phyloP scores from a whole-genome alignment of 2,329 filamentous ascomycete species.

The Parafenestella ontariensis region DNA sequence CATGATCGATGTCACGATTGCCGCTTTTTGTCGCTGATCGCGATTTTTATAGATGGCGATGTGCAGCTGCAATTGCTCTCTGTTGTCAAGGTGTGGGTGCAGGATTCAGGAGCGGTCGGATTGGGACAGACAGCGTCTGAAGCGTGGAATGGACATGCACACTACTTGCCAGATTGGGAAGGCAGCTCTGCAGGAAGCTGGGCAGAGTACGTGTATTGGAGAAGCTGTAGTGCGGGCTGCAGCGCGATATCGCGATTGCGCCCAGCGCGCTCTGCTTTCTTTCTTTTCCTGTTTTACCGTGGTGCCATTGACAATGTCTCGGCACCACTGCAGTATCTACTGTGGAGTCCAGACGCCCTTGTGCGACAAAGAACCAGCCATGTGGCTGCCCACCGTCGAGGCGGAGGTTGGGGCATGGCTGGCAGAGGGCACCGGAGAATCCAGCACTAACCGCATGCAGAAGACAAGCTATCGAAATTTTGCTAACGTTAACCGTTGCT shows the following conservation, averaged over 20 bases:
- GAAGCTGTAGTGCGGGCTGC: slow-evolving; percentile 11
- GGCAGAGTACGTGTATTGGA: neutral
- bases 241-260: slow-evolving; percentile 8
- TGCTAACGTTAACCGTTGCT: neutral
- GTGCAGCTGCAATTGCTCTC: neutral
- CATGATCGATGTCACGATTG: slow-evolving; percentile 11
- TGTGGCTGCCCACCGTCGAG: no score
- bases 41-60: neutral
- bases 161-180: slow-evolving; percentile 4
- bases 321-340: neutral
- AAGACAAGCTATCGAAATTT: neutral
- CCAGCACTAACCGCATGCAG: neutral
- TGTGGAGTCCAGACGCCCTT: neutral
- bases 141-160: slow-evolving; percentile 1
- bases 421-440: neutral
- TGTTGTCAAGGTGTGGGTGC: neutral
- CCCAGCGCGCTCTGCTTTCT: neutral
- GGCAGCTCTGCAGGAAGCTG: neutral
- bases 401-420: neutral
- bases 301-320: neutral
- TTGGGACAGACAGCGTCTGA: neutral
- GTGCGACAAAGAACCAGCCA: neutral
- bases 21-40: neutral
- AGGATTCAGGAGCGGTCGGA: neutral
- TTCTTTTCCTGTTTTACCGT: no score